Evolutionary conservation across 1,284 basidiomycete species (phyloP).

Genomic region (Tylopilus sp.): DNA sequence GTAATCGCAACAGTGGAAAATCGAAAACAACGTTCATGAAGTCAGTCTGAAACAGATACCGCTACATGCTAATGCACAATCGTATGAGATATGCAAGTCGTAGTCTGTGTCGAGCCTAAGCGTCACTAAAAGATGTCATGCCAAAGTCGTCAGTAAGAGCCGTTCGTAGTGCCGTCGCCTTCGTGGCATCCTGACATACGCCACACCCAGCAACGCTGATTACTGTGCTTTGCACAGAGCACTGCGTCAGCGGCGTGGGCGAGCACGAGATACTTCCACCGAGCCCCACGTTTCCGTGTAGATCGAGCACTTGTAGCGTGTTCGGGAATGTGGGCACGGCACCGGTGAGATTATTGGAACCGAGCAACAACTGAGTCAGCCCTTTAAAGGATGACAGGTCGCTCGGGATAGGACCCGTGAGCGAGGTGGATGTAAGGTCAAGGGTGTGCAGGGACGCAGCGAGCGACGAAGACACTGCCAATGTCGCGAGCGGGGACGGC

Average conservation of each 20-base stretch:
- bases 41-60: slow-evolving; percentile 2
- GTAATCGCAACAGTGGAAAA: background rate
- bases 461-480: slow-evolving; percentile 37
- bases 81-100: slow-evolving; percentile 5
- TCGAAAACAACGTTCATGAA: background rate
- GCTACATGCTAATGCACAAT: slow-evolving; percentile 15
- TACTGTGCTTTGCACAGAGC: slow-evolving; percentile 22
- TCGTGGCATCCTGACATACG: slow-evolving; percentile 20
- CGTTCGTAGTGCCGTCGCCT: background rate
- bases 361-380: slow-evolving; percentile 34
- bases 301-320: slow-evolving; percentile 30
- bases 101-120: slow-evolving; percentile 6
- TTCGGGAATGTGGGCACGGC: slow-evolving; percentile 32
- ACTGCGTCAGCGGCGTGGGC: slow-evolving; percentile 15
- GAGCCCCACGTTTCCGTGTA: slow-evolving; percentile 31
- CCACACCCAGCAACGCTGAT: slow-evolving; percentile 24
- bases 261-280: slow-evolving; percentile 24
- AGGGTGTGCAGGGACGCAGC: slow-evolving; percentile 37
- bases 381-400: slow-evolving; percentile 25
- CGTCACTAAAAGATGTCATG: background rate
- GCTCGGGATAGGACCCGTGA: slow-evolving; percentile 32
- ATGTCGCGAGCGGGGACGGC: slow-evolving; percentile 28
- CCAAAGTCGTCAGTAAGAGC: slow-evolving; percentile 3
- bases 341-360: slow-evolving; percentile 34
- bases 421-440: slow-evolving; percentile 35